Percentiles rank a stretch among this genome's conserved stretches.
phyloP scores from a whole-genome alignment of 1,139 yeast genomes.

The Debaryomyces singareniensis region DNA sequence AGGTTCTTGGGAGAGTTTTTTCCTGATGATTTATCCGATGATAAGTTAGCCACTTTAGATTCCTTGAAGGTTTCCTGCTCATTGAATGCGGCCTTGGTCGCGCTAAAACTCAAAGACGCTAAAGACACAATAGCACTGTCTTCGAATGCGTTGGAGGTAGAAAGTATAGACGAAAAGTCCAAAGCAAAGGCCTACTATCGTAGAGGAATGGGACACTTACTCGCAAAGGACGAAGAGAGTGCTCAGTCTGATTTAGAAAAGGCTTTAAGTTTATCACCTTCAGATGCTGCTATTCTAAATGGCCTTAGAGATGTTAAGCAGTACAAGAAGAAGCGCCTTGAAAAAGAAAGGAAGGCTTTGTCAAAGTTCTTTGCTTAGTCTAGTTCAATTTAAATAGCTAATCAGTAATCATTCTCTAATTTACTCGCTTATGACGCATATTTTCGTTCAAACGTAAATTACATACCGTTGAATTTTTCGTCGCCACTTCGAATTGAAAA shows the following conservation, averaged over 20 bases:
- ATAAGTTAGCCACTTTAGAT: slow-evolving; percentile 42
- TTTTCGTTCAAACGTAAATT: slow-evolving; percentile 3
- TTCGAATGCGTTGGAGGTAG: slow-evolving; percentile 58
- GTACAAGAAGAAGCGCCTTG: slow-evolving; percentile 46
- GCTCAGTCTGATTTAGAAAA: slow-evolving; percentile 63
- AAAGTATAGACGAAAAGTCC: slow-evolving; percentile 57
- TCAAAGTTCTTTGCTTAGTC: slow-evolving; percentile 59
- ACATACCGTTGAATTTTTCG: slow-evolving; percentile 6
- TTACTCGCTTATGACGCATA: slow-evolving; percentile 3
- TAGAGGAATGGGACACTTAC: slow-evolving; percentile 69
- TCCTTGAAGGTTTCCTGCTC: slow-evolving; percentile 55
- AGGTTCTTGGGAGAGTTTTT: slow-evolving; percentile 64
- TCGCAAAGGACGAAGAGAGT: slow-evolving; percentile 61
- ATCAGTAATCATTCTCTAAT: too few relatives aligned
- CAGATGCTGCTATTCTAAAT: slow-evolving; percentile 66
- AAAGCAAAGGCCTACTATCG: slow-evolving; percentile 83
- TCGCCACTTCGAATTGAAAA: slow-evolving; percentile 8
- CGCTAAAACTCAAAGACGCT: slow-evolving; percentile 57
- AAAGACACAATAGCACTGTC: slow-evolving; percentile 56
- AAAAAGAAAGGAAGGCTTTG: slow-evolving; percentile 78
- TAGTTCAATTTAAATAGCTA: too few relatives aligned
- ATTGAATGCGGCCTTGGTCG: slow-evolving; percentile 72
- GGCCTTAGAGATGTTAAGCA: slow-evolving; percentile 61
- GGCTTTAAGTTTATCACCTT: slow-evolving; percentile 63
- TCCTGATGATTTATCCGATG: slow-evolving; percentile 63